phyloP scores from a whole-genome alignment of 2,329 filamentous ascomycete genomes.

The Aspergillus novofumigatus region DNA sequence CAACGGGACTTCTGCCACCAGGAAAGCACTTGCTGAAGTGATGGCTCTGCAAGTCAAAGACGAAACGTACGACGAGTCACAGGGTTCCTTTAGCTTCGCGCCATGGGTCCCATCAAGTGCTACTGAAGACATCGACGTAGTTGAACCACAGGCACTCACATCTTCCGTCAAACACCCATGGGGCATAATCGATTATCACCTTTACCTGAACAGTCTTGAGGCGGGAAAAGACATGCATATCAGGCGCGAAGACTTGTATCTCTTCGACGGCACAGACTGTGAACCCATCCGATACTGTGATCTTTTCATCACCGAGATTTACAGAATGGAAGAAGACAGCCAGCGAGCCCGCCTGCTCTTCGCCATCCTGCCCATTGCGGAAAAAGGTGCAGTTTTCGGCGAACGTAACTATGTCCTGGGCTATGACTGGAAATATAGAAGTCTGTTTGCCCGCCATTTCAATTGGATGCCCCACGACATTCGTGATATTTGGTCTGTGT shows the following conservation, averaged over 20 bases:
- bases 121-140: neutral
- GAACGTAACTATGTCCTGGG: conserved; percentile 25
- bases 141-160: conserved; percentile 1
- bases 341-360: conserved; percentile 18
- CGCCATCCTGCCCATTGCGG: conserved; percentile 21
- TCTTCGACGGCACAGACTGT: conserved; percentile 25
- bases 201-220: conserved; percentile 28
- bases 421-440: conserved; percentile 19
- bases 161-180: conserved; percentile 24
- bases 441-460: conserved; percentile 24
- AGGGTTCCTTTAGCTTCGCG: neutral
- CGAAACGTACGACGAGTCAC: neutral
- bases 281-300: conserved; percentile 19
- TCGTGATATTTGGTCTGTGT: conserved; percentile 22
- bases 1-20: neutral
- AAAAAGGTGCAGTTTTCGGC: conserved; percentile 11
- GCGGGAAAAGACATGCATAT: conserved; percentile 10
- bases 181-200: conserved; percentile 29
- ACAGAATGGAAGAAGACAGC: conserved; percentile 9
- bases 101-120: neutral
- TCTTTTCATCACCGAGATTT: conserved; percentile 11
- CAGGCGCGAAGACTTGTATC: conserved; percentile 19
- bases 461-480: conserved; percentile 19
- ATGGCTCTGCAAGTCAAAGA: neutral
- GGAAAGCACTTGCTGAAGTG: neutral